Evolutionary conservation across 768 basidiomycete genomes (phyloP), one percentile per base, ranked within the genome.

Genomic region (Chalciporus piperatus): DNA sequence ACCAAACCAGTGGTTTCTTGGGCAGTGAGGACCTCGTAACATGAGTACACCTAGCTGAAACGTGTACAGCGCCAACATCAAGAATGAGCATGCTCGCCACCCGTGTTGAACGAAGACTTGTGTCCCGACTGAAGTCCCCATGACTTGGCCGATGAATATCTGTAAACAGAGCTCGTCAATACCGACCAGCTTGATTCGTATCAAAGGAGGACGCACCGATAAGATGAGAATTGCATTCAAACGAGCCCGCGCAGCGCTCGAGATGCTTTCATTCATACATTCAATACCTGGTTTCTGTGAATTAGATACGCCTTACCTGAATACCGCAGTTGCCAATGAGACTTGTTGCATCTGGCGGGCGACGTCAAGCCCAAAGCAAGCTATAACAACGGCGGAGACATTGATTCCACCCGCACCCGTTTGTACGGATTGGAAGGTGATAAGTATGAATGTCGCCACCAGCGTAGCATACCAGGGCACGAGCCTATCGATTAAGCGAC

Each of bases 391-490:
- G 1, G 85, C 89, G 0, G 77, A 83, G 30, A 92, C 76, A 59
- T 78, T 81, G 39, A 85, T 75, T 0, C 88, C 84, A 6, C 83
- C 90, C 1, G 83, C 88, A 9, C 75, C 85, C 2, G 83, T 72
- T 64, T 89, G 87, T 6, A 94, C 75, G 19, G 72, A 69, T 61
- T 84, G 83, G 60, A 81, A 83, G 32, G 75, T 54, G 16, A 81
- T 41, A 23, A 83, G 72, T 44, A 68, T 57, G 27, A 76, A 22
- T 6, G 82, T 73, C 8, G 78, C 79, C 40, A 83, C 60, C 25
- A 92, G 71, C 8, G 86, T 81, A 7, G 85, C 85, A 48, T 85
- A 83, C 90, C 90, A 95, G 0, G 87, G 85, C 0, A 89, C 76
- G 30, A 92, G 74, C 6, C 67, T 70, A 69, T 93, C 91, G 49